Evolutionary conservation across 768 basidiomycete species (phyloP), one percentile per base, ranked within the genome.

Genomic region (Tulasnella sp.): DNA sequence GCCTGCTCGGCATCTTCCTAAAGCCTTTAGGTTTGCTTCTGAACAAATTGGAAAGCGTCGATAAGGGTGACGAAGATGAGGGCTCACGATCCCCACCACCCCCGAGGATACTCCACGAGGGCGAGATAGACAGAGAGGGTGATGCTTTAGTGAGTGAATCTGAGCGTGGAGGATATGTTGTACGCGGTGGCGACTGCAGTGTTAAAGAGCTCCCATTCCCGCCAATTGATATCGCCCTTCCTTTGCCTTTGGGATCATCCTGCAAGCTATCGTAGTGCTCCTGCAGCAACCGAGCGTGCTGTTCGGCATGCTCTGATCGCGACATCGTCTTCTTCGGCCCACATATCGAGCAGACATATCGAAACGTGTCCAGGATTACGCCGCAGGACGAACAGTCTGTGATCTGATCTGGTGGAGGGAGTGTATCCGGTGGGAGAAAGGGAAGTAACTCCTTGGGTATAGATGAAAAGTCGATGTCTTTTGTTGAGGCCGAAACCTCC

Each of bases 321-420:
- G 34, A 38, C 34, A 38, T 38, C 5, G 85, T 80, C 49, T 77
- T 71, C 69, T 84, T 88, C 71, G 88, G 86, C 8, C 90, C 91
- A 66, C 93, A 95, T 23, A 83, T 85, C 3, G 84, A 78, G 67
- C 94, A 97, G 13, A 94, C 84, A 69, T 97, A 96, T 48, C 89
- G 83, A 69, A 95, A 82, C n/a, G 81, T 78, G 53, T 90, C 85
- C 19, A 97, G 74, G 4, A 82, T 67, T 0, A 76, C 70, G 13
- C 85, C 86, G 65, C 94, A 97, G 48, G 81, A 80, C 0, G 90
- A 92, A 70, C 94, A 97, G 51, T 82, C 80, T 1, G 91, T 90
- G 17, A 88, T 78, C 48, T 77, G 76, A 24, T 80, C 78, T 3
- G 78, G 74, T 8, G 84, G 80, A 21, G 51, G 11, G n/a, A 51